Evolutionary conservation across 2,329 filamentous ascomycete species (phyloP).

Genomic region (Paecilomyces niveus): DNA sequence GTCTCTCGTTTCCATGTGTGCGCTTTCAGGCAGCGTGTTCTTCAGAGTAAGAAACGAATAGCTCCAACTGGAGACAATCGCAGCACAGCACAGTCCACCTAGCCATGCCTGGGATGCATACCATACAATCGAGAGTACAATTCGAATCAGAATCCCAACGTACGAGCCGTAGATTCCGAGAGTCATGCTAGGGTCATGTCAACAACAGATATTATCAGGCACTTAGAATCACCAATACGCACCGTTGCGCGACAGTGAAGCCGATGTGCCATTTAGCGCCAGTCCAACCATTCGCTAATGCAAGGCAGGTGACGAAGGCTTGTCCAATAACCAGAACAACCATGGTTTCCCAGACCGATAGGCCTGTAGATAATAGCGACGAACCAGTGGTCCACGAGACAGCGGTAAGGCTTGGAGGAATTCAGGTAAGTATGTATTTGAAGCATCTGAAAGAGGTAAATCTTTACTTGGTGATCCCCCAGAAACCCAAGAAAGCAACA

Average conservation of each 20-base stretch:
- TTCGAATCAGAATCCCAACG: neutral
- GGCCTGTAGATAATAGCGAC: neutral
- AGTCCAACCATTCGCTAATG: neutral
- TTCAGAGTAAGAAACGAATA: neutral
- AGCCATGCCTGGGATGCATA: neutral
- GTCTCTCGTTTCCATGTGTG: neutral
- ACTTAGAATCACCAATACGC: neutral
- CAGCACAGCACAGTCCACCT: neutral
- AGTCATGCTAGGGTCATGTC: neutral
- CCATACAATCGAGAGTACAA: slow-evolving; percentile 4
- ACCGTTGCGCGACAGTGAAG: neutral
- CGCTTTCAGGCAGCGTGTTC: neutral
- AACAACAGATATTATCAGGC: neutral
- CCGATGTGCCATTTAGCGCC: neutral
- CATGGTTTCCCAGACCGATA: neutral
- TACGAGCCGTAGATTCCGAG: neutral
- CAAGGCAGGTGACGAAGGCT: neutral
- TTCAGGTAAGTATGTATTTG: neutral
- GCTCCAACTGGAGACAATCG: neutral
- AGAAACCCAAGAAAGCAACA: neutral
- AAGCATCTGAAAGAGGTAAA: neutral
- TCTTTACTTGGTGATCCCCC: neutral
- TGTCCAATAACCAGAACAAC: neutral
- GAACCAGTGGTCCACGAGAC: neutral
- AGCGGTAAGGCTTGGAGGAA: neutral